Conservation (phyloP, 2,329 filamentous ascomycete species). For the Aspergillus udagawae region DNA sequence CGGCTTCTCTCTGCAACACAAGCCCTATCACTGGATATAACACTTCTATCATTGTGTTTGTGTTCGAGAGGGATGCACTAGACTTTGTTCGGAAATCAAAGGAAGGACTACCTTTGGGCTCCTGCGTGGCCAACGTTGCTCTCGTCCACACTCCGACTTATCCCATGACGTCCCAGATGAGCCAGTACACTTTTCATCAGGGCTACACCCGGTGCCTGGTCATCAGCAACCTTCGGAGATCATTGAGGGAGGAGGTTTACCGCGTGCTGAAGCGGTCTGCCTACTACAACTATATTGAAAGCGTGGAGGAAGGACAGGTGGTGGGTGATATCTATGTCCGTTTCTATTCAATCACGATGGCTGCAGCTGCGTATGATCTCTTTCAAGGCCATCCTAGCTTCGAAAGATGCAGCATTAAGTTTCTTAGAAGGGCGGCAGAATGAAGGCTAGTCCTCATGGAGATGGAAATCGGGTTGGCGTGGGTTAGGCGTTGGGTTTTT, state of each 20-base stretch:
- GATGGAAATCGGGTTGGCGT: background rate
- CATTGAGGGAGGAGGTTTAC: constrained; percentile 6
- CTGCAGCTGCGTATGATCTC: constrained; percentile 9
- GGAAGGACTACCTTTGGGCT: constrained; percentile 16
- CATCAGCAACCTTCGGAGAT: constrained; percentile 11
- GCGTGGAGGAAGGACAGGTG: constrained; percentile 10
- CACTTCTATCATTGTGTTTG: constrained; percentile 29
- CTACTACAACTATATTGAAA: constrained; percentile 13
- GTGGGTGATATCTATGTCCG: constrained; percentile 10
- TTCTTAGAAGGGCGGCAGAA: constrained; percentile 5
- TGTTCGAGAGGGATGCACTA: constrained; percentile 21
- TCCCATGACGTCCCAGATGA: constrained; percentile 22
- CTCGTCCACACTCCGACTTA: constrained; percentile 29
- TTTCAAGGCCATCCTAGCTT: constrained; percentile 12
- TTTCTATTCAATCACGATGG: constrained; percentile 20
- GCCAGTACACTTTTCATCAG: constrained; percentile 15
- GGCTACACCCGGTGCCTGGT: constrained; percentile 25
- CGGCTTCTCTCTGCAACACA: constrained; percentile 28
- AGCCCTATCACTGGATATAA: constrained; percentile 24
- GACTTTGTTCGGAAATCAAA: constrained; percentile 17
- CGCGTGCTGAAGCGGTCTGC: constrained; percentile 7
- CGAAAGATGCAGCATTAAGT: constrained; percentile 12
- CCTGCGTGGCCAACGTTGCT: constrained; percentile 16
- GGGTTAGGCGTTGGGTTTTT: background rate
- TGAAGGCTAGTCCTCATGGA: background rate